Percentiles rank a stretch among this genome's conserved stretches.
Conservation (phyloP, 2,329 filamentous ascomycete genomes). For the Colletotrichum tamarilloi region DNA sequence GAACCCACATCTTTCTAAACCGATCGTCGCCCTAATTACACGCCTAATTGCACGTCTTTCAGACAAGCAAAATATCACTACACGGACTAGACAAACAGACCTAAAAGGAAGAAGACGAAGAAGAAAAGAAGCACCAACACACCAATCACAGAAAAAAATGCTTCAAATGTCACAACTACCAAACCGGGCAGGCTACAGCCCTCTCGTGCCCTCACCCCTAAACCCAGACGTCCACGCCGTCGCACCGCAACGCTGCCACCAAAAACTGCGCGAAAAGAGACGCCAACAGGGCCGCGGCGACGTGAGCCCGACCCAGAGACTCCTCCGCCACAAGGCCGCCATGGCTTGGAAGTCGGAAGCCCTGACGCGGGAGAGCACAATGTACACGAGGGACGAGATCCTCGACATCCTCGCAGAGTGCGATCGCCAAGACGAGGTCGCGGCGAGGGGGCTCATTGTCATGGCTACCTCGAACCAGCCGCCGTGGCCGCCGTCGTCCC, state of each 20-base stretch:
- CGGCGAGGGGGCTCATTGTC: conserved; percentile 4
- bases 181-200: conserved; percentile 38
- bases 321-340: conserved; percentile 55
- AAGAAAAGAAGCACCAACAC: too few relatives aligned
- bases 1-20: neutral
- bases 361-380: conserved; percentile 29
- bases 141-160: neutral
- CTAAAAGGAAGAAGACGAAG: neutral
- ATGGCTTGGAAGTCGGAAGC: conserved; percentile 49
- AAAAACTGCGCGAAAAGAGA: conserved; percentile 33
- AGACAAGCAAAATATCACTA: neutral
- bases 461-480: conserved; percentile 7
- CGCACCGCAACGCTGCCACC: conserved; percentile 33
- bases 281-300: conserved; percentile 36
- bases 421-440: conserved; percentile 27
- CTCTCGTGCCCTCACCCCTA: conserved; percentile 43
- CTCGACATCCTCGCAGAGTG: conserved; percentile 33
- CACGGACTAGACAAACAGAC: neutral
- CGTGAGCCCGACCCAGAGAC: conserved; percentile 52
- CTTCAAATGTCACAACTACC: conserved; percentile 29
- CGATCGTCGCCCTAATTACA: neutral
- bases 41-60: neutral
- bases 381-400: conserved; percentile 31
- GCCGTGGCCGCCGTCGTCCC: neutral
- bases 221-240: conserved; percentile 39